A percentile compares a stretch with the other conserved stretches of the same genome.
Conservation (phyloP, 1,284 basidiomycete genomes). For the Papiliotrema laurentii region DNA sequence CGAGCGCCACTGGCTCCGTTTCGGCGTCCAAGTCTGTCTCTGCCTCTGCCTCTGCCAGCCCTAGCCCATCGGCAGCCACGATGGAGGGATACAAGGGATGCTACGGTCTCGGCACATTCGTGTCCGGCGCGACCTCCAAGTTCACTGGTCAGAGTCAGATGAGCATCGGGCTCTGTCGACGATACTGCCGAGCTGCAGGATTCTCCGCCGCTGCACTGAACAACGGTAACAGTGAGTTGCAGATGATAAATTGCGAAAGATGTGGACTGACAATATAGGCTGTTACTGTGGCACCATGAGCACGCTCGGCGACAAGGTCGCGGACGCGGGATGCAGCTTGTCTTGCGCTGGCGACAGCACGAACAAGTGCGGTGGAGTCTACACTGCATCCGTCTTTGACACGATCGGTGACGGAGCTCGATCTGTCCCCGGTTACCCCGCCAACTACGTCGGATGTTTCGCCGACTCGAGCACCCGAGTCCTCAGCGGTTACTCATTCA, state of each 20-base stretch:
- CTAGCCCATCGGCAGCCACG: conserved; percentile 2
- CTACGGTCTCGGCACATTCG: conserved; percentile 20
- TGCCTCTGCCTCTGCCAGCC: conserved; percentile 8
- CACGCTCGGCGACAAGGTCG: background rate
- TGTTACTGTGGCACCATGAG: conserved; percentile 6
- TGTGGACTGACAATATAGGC: background rate
- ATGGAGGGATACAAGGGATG: conserved; percentile 29
- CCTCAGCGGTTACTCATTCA: conserved; percentile 15
- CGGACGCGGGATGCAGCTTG: conserved; percentile 12
- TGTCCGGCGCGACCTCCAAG: conserved; percentile 3
- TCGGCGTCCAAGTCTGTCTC: background rate
- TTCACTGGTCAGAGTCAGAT: conserved; percentile 6
- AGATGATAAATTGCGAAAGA: background rate
- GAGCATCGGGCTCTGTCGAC: conserved; percentile 17
- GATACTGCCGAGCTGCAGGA: conserved; percentile 13
- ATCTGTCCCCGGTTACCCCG: conserved; percentile 13
- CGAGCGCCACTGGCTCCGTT: background rate
- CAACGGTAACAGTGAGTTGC: conserved; percentile 7
- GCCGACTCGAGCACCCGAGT: conserved; percentile 14
- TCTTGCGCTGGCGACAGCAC: conserved; percentile 20
- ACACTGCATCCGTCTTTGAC: conserved; percentile 23
- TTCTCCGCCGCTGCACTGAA: conserved; percentile 11
- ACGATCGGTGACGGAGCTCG: conserved; percentile 25
- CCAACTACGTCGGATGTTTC: conserved; percentile 31
- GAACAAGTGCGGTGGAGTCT: conserved; percentile 21